These are phyloP conservation scores for Camptophora hylomeconis DNA, from an alignment of 2,329 filamentous ascomycete species.

Conservation along the genomic window DNA sequence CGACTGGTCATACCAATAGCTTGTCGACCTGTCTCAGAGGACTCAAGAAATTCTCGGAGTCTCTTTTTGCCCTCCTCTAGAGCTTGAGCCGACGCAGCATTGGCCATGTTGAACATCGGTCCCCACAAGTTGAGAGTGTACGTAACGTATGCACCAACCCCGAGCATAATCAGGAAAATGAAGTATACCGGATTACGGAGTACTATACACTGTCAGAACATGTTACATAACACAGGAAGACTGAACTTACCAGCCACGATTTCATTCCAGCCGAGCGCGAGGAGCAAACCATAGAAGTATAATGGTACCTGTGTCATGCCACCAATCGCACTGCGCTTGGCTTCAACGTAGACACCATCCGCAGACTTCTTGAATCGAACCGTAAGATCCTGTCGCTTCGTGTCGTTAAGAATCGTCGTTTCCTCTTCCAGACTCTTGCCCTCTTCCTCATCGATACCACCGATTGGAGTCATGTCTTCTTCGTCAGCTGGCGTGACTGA, in stretches of 20 bases:
- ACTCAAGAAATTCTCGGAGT: constrained; percentile 78
- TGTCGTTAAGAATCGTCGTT: constrained; percentile 84
- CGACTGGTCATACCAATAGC: constrained; percentile 61
- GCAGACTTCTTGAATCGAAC: constrained; percentile 97
- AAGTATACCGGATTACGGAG: constrained; percentile 90
- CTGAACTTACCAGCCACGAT: constrained; percentile 67
- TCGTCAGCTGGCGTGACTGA: constrained; percentile 72
- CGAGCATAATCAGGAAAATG: constrained; percentile 67
- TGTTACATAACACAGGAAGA: constrained; percentile 1
- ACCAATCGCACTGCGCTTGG: constrained; percentile 90
- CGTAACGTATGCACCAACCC: constrained; percentile 69
- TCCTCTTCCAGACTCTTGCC: constrained; percentile 92
- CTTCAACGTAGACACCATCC: constrained; percentile 94
- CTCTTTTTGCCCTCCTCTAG: constrained; percentile 85
- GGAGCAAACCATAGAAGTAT: constrained; percentile 82
- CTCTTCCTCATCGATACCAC: constrained; percentile 86
- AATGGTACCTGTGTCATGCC: constrained; percentile 86
- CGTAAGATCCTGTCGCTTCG: constrained; percentile 80
- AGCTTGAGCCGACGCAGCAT: constrained; percentile 75
- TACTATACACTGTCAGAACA: constrained; percentile 41
- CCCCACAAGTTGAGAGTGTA: constrained; percentile 92
- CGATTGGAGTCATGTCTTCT: constrained; percentile 77
- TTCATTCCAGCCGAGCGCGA: constrained; percentile 97
- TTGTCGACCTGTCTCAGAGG: constrained; percentile 70
- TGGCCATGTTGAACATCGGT: constrained; percentile 88